These are phyloP conservation scores for Paramecium octaurelia DNA, from an alignment of 73 alveolate genomes.

Conservation along the genomic window DNA sequence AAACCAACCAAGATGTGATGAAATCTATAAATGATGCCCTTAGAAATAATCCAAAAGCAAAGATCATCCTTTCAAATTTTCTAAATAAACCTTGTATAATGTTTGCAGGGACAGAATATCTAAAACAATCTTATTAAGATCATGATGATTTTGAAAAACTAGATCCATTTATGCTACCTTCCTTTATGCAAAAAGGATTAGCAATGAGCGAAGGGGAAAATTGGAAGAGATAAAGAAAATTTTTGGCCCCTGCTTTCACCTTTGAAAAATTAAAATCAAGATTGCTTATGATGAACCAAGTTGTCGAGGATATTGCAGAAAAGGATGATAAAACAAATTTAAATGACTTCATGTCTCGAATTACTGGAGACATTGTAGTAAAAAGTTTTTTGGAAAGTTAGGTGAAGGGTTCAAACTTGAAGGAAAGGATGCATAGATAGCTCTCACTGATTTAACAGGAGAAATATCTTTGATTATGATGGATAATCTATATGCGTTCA, in stretches of 20 bases:
- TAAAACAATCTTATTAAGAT: not conserved
- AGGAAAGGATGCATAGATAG: not conserved
- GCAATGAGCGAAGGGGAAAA: not conserved
- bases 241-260: not conserved
- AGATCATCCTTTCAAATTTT: not conserved
- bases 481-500: not conserved
- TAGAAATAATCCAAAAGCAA: not conserved
- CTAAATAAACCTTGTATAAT: not conserved
- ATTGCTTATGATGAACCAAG: constrained; percentile 18
- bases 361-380: not conserved
- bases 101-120: not conserved
- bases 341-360: not conserved
- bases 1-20: not conserved
- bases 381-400: not conserved
- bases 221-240: not conserved
- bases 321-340: not conserved
- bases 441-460: not conserved
- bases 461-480: not conserved
- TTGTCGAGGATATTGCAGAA: not conserved
- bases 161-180: not conserved
- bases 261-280: not conserved
- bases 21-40: no score
- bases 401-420: not conserved
- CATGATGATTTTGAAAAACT: not conserved
- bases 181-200: not conserved